These are phyloP conservation scores for Phytophthora citrophthora DNA, from an alignment of 352 stramenopile genomes.

Conservation along the genomic window DNA sequence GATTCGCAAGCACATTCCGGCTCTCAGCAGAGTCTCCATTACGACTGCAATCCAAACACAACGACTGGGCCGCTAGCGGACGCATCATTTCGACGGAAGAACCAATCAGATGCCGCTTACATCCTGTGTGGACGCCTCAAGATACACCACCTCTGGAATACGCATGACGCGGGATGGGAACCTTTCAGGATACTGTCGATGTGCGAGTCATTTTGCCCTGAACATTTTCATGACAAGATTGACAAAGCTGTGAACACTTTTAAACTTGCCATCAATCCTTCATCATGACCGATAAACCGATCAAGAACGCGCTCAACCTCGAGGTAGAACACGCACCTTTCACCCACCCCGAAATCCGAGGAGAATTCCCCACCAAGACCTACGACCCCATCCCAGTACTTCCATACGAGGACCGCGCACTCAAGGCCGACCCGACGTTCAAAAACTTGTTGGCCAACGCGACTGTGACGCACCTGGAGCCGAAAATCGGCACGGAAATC, in stretches of 20 bases:
- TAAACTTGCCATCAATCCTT: conserved; percentile 15
- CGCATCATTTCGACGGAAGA: no score
- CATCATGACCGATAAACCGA: conserved; percentile 23
- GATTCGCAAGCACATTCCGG: no score
- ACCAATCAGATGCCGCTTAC: no score
- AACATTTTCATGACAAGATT: no score
- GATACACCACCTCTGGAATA: no score
- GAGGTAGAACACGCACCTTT: conserved; percentile 19
- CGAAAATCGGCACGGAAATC: conserved; percentile 28
- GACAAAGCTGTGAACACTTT: conserved; percentile 18
- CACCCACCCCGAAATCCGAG: conserved; percentile 16
- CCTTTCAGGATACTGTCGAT: background rate
- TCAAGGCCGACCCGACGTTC: conserved; percentile 31
- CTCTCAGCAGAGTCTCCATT: no score
- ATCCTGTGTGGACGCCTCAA: no score
- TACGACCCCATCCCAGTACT: conserved; percentile 30
- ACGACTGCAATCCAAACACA: no score
- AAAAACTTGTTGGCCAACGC: conserved; percentile 24
- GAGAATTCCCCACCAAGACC: conserved; percentile 22
- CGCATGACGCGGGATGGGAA: no score
- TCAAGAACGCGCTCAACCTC: conserved; percentile 35
- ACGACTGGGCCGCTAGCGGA: no score
- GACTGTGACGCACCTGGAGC: conserved; percentile 26
- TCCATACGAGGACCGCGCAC: conserved; percentile 17
- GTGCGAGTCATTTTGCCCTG: background rate